A percentile compares a stretch with the other conserved stretches of the same genome.
phyloP scores from a whole-genome alignment of 2,329 filamentous ascomycete species.

The Colletotrichum tabaci region DNA sequence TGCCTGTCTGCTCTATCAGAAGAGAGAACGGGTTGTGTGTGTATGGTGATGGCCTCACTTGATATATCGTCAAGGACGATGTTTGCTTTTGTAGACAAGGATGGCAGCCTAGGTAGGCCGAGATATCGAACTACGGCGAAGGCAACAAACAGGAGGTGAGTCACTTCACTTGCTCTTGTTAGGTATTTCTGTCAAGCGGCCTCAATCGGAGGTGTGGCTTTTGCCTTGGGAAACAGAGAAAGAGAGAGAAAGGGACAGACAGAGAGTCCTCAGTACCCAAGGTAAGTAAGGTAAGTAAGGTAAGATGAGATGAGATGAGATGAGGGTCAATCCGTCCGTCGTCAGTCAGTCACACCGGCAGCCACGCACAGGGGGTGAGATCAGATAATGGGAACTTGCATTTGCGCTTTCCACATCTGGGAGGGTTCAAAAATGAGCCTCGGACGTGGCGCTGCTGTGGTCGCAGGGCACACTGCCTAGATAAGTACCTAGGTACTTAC shows the following conservation, averaged over 20 bases:
- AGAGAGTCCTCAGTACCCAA: constrained; percentile 13
- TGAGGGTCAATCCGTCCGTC: not conserved
- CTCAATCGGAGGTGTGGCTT: constrained; percentile 24
- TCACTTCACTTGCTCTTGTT: constrained; percentile 27
- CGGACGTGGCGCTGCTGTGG: constrained; percentile 12
- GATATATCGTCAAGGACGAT: constrained; percentile 1
- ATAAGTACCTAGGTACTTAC: too few relatives aligned
- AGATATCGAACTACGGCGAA: constrained; percentile 1
- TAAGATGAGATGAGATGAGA: too few relatives aligned
- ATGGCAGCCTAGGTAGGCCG: not conserved
- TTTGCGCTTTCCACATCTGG: constrained; percentile 14
- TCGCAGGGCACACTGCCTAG: not conserved
- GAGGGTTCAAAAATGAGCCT: constrained; percentile 22
- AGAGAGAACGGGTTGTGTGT: not conserved
- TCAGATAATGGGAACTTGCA: constrained; percentile 5
- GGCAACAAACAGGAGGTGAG: constrained; percentile 28
- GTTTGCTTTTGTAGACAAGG: constrained; percentile 17
- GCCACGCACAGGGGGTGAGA: constrained; percentile 18
- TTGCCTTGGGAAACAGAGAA: not conserved
- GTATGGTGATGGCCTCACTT: constrained; percentile 18
- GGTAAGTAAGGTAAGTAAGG: too few relatives aligned
- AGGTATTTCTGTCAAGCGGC: constrained; percentile 19
- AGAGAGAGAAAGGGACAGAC: not conserved
- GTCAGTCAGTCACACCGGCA: constrained; percentile 27
- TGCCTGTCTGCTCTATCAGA: not conserved